Evolutionary conservation across 192 early-diverging fungal species (phyloP), one percentile per base, ranked within the genome.

Genomic region (Phlyctochytrium planicorne): DNA sequence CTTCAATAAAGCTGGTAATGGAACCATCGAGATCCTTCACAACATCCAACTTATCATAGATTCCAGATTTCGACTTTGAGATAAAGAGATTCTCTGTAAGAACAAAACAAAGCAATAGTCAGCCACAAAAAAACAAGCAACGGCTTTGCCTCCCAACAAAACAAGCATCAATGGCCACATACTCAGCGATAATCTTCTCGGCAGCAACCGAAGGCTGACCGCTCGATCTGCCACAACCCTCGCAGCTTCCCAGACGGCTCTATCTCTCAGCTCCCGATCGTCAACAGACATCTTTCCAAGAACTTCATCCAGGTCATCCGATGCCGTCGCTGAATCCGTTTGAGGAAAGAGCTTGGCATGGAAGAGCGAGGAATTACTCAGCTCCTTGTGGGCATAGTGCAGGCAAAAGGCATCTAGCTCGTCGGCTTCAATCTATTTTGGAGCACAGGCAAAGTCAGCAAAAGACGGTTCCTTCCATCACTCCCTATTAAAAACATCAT

Each of bases 361-460:
- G 55, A 57, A 29, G 12, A 27, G 20, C 14, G 10, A 14, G 12
- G 27, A 29, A 6, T 14, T 29, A 25, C 27, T 57, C 55, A 57
- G 55, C 27, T 57, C 55, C 55, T 57, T 57, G 10, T 25, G 55
- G 55, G 55, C 55, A 6, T 10, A 4, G 25, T 14, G 20, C 6
- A 57, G 27, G 55, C 55, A 57, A 27, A 57, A 57, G 55, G 55
- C 10, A 6, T 57, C 55, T 27, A 57, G 55, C 25, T 57, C 55
- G 25, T 57, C 55, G 12, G 27, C 14, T 29, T 57, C 55, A 25
- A 57, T 57, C 55, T 57, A 29, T n/a, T n/a, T n/a, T n/a, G n/a
- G n/a, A n/a, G n/a, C n/a, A n/a, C n/a, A n/a, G n/a, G n/a, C n/a
- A n/a, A n/a, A n/a, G n/a, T n/a, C n/a, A n/a, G n/a, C n/a, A n/a